Evolutionary conservation across 345 rosid species (phyloP).

Genomic region (Populus simonii): DNA sequence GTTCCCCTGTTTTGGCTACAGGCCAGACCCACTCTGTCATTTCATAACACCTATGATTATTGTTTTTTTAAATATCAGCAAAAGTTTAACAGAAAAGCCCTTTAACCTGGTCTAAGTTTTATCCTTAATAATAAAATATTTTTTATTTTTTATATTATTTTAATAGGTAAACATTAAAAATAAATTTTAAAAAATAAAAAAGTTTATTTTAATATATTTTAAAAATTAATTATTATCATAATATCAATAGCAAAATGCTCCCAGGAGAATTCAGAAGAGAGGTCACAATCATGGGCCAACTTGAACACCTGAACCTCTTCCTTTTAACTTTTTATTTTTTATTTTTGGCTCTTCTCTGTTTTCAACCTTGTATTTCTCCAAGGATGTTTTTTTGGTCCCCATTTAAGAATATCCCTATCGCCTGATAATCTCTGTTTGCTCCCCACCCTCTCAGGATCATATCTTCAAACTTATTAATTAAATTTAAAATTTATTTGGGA

Average conservation of each 20-base stretch:
- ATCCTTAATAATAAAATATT: too few species aligned
- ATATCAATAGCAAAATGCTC: too few species aligned
- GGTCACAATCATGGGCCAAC: constrained; percentile 1
- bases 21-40: background rate
- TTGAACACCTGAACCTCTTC: background rate
- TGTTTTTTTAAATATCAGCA: background rate
- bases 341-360: too few species aligned
- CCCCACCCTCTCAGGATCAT: too few species aligned
- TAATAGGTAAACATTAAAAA: too few species aligned
- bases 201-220: too few species aligned
- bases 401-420: background rate
- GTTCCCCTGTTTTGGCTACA: background rate
- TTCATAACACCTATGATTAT: background rate
- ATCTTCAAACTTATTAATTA: too few species aligned
- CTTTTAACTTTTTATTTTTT: background rate
- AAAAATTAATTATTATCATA: too few species aligned
- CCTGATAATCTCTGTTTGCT: background rate
- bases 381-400: constrained; percentile 16
- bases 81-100: constrained; percentile 13
- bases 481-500: too few species aligned
- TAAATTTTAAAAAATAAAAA: too few species aligned
- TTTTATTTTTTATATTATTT: too few species aligned
- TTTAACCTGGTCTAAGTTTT: too few species aligned
- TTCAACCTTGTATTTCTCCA: constrained; percentile 4
- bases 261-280: background rate